Conservation (phyloP, 257 asterid species). For the Pogostemon cablin region DNA sequence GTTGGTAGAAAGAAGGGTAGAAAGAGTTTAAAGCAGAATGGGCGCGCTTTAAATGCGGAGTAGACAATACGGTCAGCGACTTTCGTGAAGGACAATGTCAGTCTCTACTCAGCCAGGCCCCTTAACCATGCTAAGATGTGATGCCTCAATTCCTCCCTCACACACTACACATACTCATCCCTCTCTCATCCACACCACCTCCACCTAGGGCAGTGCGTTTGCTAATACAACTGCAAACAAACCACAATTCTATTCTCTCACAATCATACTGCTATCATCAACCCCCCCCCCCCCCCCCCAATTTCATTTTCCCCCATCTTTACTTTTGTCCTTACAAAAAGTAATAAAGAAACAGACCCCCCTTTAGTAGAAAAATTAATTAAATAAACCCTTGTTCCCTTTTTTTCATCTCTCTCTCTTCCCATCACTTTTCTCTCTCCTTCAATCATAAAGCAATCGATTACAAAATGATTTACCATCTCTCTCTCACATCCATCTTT, state of each 20-base stretch:
- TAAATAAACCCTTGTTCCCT: background rate
- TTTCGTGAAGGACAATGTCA: constrained; percentile 67
- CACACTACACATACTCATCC: background rate
- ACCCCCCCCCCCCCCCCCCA: constrained; percentile 21
- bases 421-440: constrained; percentile 26
- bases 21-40: constrained; percentile 31
- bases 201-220: constrained; percentile 63
- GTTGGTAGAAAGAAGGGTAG: background rate
- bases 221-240: constrained; percentile 69
- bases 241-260: constrained; percentile 97
- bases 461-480: constrained; percentile 77
- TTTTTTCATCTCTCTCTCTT: constrained; percentile 39
- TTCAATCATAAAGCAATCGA: constrained; percentile 93
- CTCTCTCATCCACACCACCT: background rate
- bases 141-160: constrained; percentile 45
- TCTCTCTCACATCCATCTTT: constrained; percentile 70
- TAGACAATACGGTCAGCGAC: constrained; percentile 70
- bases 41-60: constrained; percentile 87
- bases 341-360: constrained; percentile 38
- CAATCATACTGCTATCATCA: constrained; percentile 74
- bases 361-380: constrained; percentile 36
- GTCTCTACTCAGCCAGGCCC: constrained; percentile 49
- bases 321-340: constrained; percentile 63
- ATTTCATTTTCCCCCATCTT: constrained; percentile 26
- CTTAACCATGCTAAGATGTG: constrained; percentile 56